Base-by-base conservation (phyloP, 345 rosid genomes). In the Pugionium dolabratum region DNA sequence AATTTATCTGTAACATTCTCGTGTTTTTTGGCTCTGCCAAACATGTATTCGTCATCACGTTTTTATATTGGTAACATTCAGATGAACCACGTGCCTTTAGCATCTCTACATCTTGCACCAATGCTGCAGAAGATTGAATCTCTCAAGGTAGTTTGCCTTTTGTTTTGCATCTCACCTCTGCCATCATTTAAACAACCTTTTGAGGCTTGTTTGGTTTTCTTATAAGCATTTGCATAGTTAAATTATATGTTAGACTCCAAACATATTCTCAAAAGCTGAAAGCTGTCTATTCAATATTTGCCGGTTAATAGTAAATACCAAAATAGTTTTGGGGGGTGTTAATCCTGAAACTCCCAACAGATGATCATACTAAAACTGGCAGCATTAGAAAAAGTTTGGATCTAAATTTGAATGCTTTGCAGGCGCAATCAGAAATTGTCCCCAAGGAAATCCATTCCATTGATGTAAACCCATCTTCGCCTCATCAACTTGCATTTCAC, bases 381-480 rank as follows among this genome's bases (percentile, higher is more conserved):
- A 69, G 37, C 30, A 47, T 2, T 34, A 66, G 42, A 33, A 35
- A 54, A 43, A 5, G 28, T 2, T 54, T 31, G 49, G 29, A 63
- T 56, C 59, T 28, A 26, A 56, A 28, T 35, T 37, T 31, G 58
- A 45, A 74, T 39, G 18, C 7, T 35, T 18, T 70, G 67, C 87
- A 94, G 99, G 97, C 86, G 34, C 99, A 94, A 75, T 88, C 97
- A 39, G 84, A 80, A 63, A 87, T 94, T 47, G 80, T 80, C 46
- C 58, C 95, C 50, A 89, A 80, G 74, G 91, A 91, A 78, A 85
- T 88, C 71, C 95, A 90, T 73, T 84, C 96, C 27, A 81, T 94
- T 69, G 75, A 79, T 79, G 81, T 94, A 56, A 80, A 94, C 77
- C 91, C 91, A 53, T 84, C 85, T 71, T 86, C 89, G 64, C 91